Evolutionary conservation across 371 early-diverging fungal genomes (phyloP).

Genomic region (Basidiobolus heterosporus): DNA sequence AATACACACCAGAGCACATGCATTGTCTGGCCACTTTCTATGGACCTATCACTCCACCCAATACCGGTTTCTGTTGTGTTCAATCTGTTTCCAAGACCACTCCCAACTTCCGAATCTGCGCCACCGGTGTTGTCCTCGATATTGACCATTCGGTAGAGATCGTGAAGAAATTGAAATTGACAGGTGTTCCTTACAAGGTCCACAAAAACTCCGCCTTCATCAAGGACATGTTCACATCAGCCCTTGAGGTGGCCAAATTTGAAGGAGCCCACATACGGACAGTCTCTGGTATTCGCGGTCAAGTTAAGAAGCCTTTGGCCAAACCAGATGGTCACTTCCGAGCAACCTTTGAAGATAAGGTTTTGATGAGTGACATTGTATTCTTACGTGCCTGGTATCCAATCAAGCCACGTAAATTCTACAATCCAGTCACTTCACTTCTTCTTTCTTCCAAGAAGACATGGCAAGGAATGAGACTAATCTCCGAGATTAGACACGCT

Average conservation of each 20-base stretch:
- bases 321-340: constrained; percentile 91
- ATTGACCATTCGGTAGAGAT: constrained; percentile 77
- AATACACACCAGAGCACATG: constrained; percentile 98
- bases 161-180: constrained; percentile 97
- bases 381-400: constrained; percentile 95
- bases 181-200: constrained; percentile 87
- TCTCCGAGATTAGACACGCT: constrained; percentile 77
- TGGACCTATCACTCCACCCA: constrained; percentile 82
- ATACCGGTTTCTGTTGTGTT: constrained; percentile 89
- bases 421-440: constrained; percentile 86
- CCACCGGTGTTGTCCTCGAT: constrained; percentile 87
- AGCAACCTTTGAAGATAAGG: constrained; percentile 97
- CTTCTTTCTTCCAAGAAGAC: constrained; percentile 44
- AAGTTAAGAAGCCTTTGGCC: constrained; percentile 81
- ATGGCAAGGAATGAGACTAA: constrained; percentile 84
- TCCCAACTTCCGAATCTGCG: constrained; percentile 82
- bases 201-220: constrained; percentile 97
- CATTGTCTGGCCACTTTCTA: constrained; percentile 92
- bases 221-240: constrained; percentile 97
- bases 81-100: constrained; percentile 53
- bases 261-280: constrained; percentile 92
- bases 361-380: constrained; percentile 90
- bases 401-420: constrained; percentile 79
- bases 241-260: constrained; percentile 96
- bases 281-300: constrained; percentile 95